These are phyloP conservation scores for Pedinophyceae sp. DNA, from an alignment of 139 green algal genomes.

Conservation along the genomic window DNA sequence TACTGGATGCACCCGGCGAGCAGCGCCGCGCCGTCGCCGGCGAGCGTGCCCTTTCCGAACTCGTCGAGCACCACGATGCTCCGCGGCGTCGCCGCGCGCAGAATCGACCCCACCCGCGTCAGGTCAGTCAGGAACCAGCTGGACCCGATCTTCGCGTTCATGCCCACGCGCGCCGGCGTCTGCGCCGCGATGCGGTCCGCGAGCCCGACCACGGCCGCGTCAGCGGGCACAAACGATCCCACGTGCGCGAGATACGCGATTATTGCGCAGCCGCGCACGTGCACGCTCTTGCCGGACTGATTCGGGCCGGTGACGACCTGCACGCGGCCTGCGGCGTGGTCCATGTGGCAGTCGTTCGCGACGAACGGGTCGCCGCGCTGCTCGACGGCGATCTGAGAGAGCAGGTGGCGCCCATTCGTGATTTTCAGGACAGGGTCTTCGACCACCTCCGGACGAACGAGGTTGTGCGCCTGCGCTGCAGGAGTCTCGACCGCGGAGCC, in stretches of 20 bases:
- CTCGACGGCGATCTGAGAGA: background rate
- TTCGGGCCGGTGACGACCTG: conserved; percentile 28
- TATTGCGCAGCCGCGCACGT: too few relatives aligned
- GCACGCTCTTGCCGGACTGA: conserved; percentile 24
- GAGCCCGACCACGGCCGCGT: conserved; percentile 38
- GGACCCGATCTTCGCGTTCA: conserved; percentile 20
- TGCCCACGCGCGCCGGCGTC: conserved; percentile 18
- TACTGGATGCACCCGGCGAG: too few relatives aligned
- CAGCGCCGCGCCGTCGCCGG: conserved; percentile 63
- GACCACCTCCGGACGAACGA: background rate
- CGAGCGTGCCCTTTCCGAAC: conserved; percentile 87
- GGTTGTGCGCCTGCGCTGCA: background rate
- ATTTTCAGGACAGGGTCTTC: background rate
- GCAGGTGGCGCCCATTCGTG: background rate
- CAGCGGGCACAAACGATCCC: conserved; percentile 35
- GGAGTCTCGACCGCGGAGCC: too few relatives aligned
- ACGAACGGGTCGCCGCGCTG: too few relatives aligned
- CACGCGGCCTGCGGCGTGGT: too few relatives aligned
- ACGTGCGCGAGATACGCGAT: too few relatives aligned
- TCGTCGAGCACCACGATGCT: conserved; percentile 58
- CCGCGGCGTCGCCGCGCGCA: conserved; percentile 36
- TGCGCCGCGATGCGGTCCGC: conserved; percentile 35
- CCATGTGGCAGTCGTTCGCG: too few relatives aligned
- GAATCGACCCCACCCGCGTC: conserved; percentile 50
- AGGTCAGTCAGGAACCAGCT: conserved; percentile 72